These are phyloP conservation scores for Trifolium subterraneum DNA, from an alignment of 306 rosid species.

Conservation along the genomic window DNA sequence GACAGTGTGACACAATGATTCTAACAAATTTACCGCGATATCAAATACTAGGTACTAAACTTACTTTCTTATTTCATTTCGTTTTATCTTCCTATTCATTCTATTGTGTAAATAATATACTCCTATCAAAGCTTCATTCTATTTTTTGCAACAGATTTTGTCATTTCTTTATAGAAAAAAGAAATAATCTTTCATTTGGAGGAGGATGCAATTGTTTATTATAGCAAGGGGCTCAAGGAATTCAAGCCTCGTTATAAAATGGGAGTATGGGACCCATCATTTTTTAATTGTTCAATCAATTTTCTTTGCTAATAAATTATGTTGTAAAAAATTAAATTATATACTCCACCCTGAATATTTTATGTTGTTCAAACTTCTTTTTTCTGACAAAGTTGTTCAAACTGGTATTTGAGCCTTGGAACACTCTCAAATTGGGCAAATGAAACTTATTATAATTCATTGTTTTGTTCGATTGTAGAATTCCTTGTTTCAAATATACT, in stretches of 20 bases:
- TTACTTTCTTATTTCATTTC: too few species aligned
- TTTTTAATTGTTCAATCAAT: neutral
- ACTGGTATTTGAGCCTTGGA: neutral
- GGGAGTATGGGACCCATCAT: neutral
- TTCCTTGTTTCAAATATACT: too few species aligned
- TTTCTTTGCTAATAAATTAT: neutral
- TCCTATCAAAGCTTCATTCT: neutral
- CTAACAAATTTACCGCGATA: too few species aligned
- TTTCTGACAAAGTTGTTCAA: neutral
- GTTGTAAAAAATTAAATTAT: too few species aligned
- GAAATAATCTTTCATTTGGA: neutral
- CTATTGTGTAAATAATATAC: too few species aligned
- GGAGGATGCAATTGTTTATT: neutral
- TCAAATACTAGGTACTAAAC: too few species aligned
- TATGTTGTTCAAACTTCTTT: neutral
- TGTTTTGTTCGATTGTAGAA: too few species aligned
- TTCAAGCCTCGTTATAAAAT: neutral
- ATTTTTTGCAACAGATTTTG: neutral
- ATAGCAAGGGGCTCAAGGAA: slow-evolving; percentile 1
- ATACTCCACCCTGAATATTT: too few species aligned
- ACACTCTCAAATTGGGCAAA: neutral
- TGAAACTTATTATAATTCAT: neutral
- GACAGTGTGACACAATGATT: too few species aligned
- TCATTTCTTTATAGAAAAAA: neutral
- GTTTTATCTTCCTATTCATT: too few species aligned